A percentile compares a stretch with the other conserved stretches of the same genome.
phyloP scores from a whole-genome alignment of 371 early-diverging fungal genomes.

The Coemansia sp. region DNA sequence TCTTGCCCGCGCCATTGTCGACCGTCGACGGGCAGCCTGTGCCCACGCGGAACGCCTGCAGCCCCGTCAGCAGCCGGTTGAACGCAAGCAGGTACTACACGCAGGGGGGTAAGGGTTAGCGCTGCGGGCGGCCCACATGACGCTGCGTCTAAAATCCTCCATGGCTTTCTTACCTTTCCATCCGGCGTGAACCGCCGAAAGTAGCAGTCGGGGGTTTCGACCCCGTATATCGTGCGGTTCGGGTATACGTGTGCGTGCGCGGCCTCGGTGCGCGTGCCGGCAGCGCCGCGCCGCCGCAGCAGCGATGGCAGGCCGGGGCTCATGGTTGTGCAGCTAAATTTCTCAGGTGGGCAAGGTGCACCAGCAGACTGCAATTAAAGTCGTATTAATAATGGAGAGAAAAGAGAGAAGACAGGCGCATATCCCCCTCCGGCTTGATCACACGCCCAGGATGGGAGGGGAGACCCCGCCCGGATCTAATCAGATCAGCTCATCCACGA shows the following conservation, averaged over 20 bases:
- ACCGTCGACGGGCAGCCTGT: conserved; percentile 25
- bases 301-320: conserved; percentile 16
- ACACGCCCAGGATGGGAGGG: no score
- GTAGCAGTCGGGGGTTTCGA: conserved; percentile 49
- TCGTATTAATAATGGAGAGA: background rate
- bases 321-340: no score
- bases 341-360: conserved; percentile 2
- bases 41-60: conserved; percentile 34
- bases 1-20: conserved; percentile 16
- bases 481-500: conserved; percentile 58
- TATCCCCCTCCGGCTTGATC: background rate
- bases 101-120: no score
- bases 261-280: background rate
- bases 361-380: background rate
- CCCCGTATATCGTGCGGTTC: conserved; percentile 45
- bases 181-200: conserved; percentile 52
- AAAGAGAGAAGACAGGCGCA: background rate
- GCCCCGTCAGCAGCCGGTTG: conserved; percentile 38
- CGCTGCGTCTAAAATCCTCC: no score
- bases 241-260: conserved; percentile 43
- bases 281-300: conserved; percentile 24
- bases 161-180: conserved; percentile 33
- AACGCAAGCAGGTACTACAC: conserved; percentile 43
- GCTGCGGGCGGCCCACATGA: no score
- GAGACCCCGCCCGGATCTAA: no score